phyloP scores from a whole-genome alignment of 441 rosid genomes.

The Corymbia citriodora region DNA sequence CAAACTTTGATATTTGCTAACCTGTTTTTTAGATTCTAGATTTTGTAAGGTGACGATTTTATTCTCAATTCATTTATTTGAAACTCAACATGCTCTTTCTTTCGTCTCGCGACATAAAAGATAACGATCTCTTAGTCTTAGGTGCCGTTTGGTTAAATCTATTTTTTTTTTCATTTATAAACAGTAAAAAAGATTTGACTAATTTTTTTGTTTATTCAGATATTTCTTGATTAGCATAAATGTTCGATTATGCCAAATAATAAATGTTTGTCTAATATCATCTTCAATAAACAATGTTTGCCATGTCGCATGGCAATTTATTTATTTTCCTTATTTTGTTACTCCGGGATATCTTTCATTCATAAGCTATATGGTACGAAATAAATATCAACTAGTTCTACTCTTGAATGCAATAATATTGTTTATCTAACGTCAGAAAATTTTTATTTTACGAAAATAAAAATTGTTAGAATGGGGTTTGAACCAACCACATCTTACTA shows the following conservation, averaged over 20 bases:
- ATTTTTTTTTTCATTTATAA: neutral
- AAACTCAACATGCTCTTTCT: neutral
- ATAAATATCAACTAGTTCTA: neutral
- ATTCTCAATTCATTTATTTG: neutral
- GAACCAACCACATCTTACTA: neutral
- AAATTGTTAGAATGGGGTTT: neutral
- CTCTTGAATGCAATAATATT: neutral
- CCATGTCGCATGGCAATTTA: neutral
- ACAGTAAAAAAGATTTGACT: neutral
- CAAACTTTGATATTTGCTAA: neutral
- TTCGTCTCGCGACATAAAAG: neutral
- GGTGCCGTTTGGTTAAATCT: neutral
- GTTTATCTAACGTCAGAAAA: neutral
- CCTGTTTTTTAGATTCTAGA: neutral
- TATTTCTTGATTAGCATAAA: neutral
- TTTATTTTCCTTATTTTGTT: neutral
- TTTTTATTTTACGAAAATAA: neutral
- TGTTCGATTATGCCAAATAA: neutral
- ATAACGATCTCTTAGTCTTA: neutral
- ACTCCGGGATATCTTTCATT: neutral
- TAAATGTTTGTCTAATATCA: neutral
- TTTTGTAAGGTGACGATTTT: neutral
- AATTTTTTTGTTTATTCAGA: neutral
- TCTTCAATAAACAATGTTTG: neutral
- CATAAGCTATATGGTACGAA: neutral